phyloP scores from a whole-genome alignment of 192 early-diverging fungal genomes.

The Ambispora gerdemannii region DNA sequence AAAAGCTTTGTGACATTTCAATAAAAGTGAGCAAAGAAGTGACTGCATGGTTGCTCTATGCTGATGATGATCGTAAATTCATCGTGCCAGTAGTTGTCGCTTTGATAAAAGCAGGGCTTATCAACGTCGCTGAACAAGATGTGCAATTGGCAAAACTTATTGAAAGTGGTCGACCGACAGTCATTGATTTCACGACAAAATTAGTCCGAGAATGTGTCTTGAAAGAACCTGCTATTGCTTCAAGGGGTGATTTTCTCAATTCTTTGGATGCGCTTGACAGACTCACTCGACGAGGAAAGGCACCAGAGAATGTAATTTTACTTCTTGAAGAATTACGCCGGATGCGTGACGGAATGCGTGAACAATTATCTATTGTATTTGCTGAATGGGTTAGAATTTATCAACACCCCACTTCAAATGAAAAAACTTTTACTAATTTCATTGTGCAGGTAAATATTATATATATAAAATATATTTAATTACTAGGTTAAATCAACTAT shows the following conservation, averaged over 20 bases:
- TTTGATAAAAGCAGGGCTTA: slow-evolving; percentile 75
- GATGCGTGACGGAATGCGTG: slow-evolving; percentile 46
- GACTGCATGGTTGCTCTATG: slow-evolving; percentile 86
- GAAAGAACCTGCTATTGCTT: slow-evolving; percentile 52
- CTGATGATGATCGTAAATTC: slow-evolving; percentile 93
- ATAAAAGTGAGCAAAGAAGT: slow-evolving; percentile 79
- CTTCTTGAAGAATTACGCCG: slow-evolving; percentile 58
- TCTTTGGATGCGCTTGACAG: slow-evolving; percentile 73
- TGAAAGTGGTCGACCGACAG: slow-evolving; percentile 65
- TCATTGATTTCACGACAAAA: slow-evolving; percentile 74
- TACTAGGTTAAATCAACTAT: background rate
- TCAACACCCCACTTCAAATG: slow-evolving; percentile 67
- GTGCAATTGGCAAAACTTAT: slow-evolving; percentile 82
- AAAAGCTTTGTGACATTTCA: slow-evolving; percentile 82
- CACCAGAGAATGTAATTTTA: slow-evolving; percentile 48
- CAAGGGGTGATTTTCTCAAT: slow-evolving; percentile 59
- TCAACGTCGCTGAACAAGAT: slow-evolving; percentile 81
- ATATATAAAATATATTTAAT: slow-evolving; percentile 3
- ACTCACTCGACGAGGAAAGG: slow-evolving; percentile 60
- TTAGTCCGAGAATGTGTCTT: slow-evolving; percentile 70
- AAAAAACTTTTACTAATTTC: slow-evolving; percentile 63
- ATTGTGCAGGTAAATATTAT: slow-evolving; percentile 48
- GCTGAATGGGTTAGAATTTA: slow-evolving; percentile 79
- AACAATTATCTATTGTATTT: slow-evolving; percentile 66
- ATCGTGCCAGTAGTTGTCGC: slow-evolving; percentile 81